Percentiles rank a stretch among this genome's conserved stretches.
phyloP scores from a whole-genome alignment of 1,284 basidiomycete species.

The Exobasidium rhododendri region DNA sequence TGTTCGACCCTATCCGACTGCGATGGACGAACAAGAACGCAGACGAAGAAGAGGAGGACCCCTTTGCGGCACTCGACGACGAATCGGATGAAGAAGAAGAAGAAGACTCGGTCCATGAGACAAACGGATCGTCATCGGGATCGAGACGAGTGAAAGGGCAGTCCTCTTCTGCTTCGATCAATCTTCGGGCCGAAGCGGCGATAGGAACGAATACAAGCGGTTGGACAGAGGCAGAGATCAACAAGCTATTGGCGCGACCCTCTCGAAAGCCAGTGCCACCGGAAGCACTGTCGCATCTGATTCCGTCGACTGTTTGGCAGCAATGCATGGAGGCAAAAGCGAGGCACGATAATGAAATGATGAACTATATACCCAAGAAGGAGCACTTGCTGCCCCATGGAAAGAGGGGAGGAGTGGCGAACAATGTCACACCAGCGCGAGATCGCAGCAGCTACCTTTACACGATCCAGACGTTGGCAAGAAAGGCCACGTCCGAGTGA shows the following conservation, averaged over 20 bases:
- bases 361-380: background rate
- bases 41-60: slow-evolving; percentile 67
- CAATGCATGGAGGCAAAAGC: background rate
- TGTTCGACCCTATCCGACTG: slow-evolving; percentile 89
- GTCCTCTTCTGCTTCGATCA: background rate
- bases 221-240: background rate
- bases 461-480: background rate
- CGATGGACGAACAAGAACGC: slow-evolving; percentile 76
- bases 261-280: background rate
- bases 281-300: background rate
- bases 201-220: background rate
- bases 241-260: background rate
- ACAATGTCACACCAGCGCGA: background rate
- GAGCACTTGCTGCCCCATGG: background rate
- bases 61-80: slow-evolving; percentile 33
- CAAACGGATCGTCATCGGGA: background rate
- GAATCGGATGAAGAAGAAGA: slow-evolving; percentile 18
- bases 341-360: background rate
- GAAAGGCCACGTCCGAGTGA: background rate
- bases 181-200: background rate
- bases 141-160: background rate
- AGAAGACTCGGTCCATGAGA: background rate
- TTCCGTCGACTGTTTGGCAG: background rate
- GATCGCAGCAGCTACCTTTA: background rate
- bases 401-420: background rate